Evolutionary conservation across 2,329 filamentous ascomycete species (phyloP), one percentile per base, ranked within the genome.

Genomic region (Neurospora sp.): DNA sequence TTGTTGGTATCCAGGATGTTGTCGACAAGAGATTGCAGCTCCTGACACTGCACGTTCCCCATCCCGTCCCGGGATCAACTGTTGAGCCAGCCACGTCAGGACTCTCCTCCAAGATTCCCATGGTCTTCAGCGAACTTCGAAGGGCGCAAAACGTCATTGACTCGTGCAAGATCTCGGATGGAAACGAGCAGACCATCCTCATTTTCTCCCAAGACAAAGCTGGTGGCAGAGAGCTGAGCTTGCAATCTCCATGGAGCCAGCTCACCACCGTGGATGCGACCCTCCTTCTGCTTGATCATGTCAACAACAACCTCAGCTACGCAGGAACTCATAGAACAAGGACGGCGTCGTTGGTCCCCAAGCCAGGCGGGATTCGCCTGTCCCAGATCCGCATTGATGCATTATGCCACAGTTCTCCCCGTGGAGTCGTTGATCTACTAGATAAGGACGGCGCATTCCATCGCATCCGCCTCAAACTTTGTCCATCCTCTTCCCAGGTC

Each of bases 191-290:
- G 28, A 88, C 89, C 39, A 88, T 94, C 68, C 80, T 93, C 2
- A 88, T 92, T 36, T 80, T 95, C 15, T 91, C 89, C 3, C 87
- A 90, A 74, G 87, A 88, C 33, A 84, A 85, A 67, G 83, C 88
- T 73, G 89, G 90, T 1, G 84, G 85, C 38, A 86, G 87, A 66
- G 88, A 91, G 75, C 79, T 95, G 17, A 92, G 89, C 73, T 81
- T 92, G 10, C 91, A 93, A 78, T 90, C 90, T 6, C 91, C 91
- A 0, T 94, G 91, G 91, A 89, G 89, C 70, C 85, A 86, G 68
- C 83, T 91, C 12, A 87, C 89, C n/a, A 88, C 88, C 62, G 80
- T 93, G n/a, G 82, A 85, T 0, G 79, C 93, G 1, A 89, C 91
- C 1, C 74, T 84, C 37, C 81, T 93, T 23, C 84, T 84, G 71